Evolutionary conservation across 73 alveolate species (phyloP).

Genomic region (Tetrahymena borealis): DNA sequence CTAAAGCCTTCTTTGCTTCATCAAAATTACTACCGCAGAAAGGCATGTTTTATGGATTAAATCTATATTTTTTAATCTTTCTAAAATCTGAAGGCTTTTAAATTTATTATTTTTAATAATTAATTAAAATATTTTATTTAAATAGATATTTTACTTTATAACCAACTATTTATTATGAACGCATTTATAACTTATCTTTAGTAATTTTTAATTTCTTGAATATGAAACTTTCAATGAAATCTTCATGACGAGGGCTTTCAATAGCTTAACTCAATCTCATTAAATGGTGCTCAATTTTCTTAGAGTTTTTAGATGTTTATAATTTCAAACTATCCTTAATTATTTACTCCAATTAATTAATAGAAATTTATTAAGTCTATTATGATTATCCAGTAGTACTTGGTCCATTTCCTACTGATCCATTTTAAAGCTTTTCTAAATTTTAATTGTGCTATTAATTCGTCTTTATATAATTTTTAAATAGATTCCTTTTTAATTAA

Average conservation of each 20-base stretch:
- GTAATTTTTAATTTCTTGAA: neutral
- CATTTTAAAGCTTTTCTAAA: neutral
- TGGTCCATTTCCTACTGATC: neutral
- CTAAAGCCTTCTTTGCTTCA: neutral
- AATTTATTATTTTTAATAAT: neutral
- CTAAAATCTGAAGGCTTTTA: neutral
- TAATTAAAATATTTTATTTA: neutral
- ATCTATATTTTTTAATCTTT: neutral
- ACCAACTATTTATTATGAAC: neutral
- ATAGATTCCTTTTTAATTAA: neutral
- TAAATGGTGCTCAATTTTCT: neutral
- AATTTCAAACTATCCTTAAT: neutral
- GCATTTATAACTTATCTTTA: neutral
- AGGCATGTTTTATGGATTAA: neutral
- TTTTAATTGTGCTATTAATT: neutral
- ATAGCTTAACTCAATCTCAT: neutral
- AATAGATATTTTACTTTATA: neutral
- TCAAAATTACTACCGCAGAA: neutral
- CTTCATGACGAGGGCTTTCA: constrained; percentile 1
- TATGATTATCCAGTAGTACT: neutral
- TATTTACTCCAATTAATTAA: neutral
- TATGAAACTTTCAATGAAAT: neutral
- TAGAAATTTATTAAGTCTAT: neutral
- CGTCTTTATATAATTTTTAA: neutral
- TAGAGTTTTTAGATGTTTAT: neutral